Evolutionary conservation across 352 stramenopile genomes (phyloP), one percentile per base, ranked within the genome.

Genomic region (Lagenidium sp.): DNA sequence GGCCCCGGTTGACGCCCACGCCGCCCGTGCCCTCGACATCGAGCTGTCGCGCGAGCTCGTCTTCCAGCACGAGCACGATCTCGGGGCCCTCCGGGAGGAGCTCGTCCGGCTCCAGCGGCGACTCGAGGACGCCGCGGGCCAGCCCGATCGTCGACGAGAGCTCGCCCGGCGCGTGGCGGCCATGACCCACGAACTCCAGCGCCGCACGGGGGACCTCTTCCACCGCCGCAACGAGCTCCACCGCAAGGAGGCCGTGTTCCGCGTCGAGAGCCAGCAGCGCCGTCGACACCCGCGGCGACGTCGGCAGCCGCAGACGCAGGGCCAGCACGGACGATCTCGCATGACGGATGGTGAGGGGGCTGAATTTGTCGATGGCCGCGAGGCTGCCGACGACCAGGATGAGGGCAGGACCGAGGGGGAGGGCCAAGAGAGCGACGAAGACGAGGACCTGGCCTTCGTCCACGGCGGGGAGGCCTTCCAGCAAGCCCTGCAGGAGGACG

Each of bases 151-250:
- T 36, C 52, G 60, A 8, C 68, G 75, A 19, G 43, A 54, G 35
- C 44, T 91, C 24, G 65, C 86, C 36, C 81, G 44, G 28, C 65
- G 62, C 20, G 57, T 78, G 19, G 69, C 67, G 2, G 53, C 37
- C 23, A 54, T 84, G 11, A 64, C 57, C 18, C 84, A 87, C 29
- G 53, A 81, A 4, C 55, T 89, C 44, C 79, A 84, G 48, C 71
- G 73, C 19, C 66, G 68, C 13, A 74, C 69, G 0, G 79, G 73
- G 8, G 76, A 87, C 25, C 38, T 87, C 15, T 91, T 77, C 40
- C 75, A 89, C 47, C 70, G 79, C 15, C 68, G 63, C 44, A 88
- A 91, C 50, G 73, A 88, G 36, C 56, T 91, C 12, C 73, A 69
- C 24, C 65, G 68, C 21, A 82, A 82, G 28, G 67, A 79, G 37